These are phyloP conservation scores for Pueraria montana DNA, from an alignment of 306 rosid species.

Conservation along the genomic window DNA sequence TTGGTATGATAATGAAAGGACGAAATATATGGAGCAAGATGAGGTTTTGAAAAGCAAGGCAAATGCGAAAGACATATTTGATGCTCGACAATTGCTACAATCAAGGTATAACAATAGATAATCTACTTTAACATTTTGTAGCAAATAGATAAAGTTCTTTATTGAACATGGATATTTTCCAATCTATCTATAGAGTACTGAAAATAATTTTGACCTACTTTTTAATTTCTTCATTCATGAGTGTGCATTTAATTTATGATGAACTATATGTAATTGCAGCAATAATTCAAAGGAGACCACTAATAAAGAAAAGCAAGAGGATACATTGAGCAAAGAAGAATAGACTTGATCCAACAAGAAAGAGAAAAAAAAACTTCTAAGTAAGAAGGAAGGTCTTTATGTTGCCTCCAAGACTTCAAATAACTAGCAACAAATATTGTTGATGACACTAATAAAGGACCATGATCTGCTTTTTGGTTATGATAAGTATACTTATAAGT, in stretches of 20 bases:
- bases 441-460: no score
- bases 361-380: no score
- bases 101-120: neutral
- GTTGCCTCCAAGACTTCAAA: no score
- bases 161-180: no score
- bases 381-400: no score
- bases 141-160: no score
- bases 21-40: neutral
- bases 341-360: neutral
- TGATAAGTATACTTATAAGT: no score
- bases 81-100: neutral
- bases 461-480: no score
- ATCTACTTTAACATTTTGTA: neutral
- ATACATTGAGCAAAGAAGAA: neutral
- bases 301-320: neutral
- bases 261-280: neutral
- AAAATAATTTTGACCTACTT: neutral
- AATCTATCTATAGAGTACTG: no score
- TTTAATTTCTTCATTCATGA: neutral
- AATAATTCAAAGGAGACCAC: neutral
- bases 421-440: no score
- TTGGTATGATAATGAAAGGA: neutral
- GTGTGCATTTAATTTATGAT: neutral
- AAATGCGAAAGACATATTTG: neutral
- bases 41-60: neutral